A percentile compares a stretch with the other conserved stretches of the same genome.
These are phyloP conservation scores for Ajuga reptans DNA, from an alignment of 305 asterid species.

Conservation along the genomic window DNA sequence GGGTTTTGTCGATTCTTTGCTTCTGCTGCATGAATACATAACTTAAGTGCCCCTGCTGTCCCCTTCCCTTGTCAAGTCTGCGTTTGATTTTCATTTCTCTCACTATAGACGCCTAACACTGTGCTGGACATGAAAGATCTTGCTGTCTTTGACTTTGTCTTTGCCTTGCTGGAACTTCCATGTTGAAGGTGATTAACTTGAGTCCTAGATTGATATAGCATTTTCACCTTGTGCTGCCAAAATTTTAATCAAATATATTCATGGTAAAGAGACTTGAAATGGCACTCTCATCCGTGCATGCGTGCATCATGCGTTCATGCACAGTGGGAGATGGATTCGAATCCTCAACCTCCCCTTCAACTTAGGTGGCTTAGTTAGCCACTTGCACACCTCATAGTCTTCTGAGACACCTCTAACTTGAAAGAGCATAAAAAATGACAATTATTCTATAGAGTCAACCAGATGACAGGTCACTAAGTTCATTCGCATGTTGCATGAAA, in stretches of 20 bases:
- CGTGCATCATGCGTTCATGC: too few relatives aligned
- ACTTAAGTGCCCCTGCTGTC: not conserved
- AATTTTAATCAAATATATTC: not conserved
- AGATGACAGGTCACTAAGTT: not conserved
- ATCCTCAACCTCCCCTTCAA: too few relatives aligned
- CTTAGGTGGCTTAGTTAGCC: too few relatives aligned
- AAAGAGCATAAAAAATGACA: not conserved
- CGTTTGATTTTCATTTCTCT: not conserved
- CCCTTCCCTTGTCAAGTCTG: not conserved
- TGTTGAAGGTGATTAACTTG: not conserved
- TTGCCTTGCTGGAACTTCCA: not conserved
- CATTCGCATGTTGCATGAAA: not conserved
- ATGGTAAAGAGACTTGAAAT: not conserved
- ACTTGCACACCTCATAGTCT: not conserved
- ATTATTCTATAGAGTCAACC: not conserved
- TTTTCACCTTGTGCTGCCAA: not conserved
- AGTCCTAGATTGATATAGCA: not conserved
- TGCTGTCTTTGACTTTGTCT: not conserved
- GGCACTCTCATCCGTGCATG: not conserved
- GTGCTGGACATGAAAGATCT: not conserved
- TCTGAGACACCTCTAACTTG: not conserved
- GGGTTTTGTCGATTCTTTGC: not conserved
- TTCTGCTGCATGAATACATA: not conserved
- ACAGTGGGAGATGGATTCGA: too few relatives aligned
- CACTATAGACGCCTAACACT: not conserved